phyloP scores from a whole-genome alignment of 306 rosid species.

The Trifolium pratense region DNA sequence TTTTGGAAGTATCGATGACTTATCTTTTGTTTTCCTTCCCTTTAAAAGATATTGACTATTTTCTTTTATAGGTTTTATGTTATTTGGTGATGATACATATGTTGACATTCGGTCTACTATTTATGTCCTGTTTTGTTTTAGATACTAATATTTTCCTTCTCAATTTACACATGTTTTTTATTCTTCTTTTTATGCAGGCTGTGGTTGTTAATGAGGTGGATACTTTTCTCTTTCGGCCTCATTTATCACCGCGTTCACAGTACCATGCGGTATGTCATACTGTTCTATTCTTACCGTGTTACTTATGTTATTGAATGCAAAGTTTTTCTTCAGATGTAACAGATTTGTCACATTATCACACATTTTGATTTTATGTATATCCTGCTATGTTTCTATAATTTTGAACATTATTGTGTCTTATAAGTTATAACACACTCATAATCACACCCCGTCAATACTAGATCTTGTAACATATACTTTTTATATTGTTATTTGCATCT shows the following conservation, averaged over 20 bases:
- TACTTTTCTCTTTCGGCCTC: slow-evolving; percentile 92
- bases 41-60: neutral
- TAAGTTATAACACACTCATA: neutral
- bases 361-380: neutral
- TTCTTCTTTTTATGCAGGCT: slow-evolving; percentile 50
- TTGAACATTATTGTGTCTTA: neutral
- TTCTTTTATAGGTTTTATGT: neutral
- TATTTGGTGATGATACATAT: slow-evolving; percentile 6
- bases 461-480: neutral
- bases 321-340: slow-evolving; percentile 1
- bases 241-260: slow-evolving; percentile 76
- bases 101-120: neutral
- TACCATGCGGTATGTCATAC: slow-evolving; percentile 81
- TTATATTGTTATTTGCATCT: neutral
- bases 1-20: no score
- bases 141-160: slow-evolving; percentile 24
- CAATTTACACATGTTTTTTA: neutral
- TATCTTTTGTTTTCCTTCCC: no score
- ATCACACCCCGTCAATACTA: neutral
- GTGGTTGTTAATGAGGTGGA: slow-evolving; percentile 97
- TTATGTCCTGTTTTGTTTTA: neutral
- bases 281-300: slow-evolving; percentile 6
- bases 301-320: slow-evolving; percentile 10
- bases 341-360: neutral
- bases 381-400: neutral